These are phyloP conservation scores for Echeveria elegans DNA, from an alignment of 164 flowering plant genomes.

Conservation along the genomic window DNA sequence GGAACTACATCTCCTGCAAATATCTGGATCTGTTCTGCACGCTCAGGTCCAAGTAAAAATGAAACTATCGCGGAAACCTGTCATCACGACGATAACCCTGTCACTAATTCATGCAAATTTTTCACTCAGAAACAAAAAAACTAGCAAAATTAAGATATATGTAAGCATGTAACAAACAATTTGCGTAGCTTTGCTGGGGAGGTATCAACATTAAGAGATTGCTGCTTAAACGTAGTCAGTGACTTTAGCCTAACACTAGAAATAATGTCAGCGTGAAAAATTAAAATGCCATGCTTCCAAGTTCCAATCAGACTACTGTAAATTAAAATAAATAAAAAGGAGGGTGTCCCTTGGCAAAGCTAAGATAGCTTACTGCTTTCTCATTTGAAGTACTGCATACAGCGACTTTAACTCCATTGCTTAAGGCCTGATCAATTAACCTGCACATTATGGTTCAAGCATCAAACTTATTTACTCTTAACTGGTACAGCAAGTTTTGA, in stretches of 20 bases:
- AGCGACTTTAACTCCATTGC: constrained; percentile 75
- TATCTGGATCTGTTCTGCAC: constrained; percentile 75
- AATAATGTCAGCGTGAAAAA: neutral
- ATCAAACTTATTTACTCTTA: no score
- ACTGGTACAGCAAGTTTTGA: no score
- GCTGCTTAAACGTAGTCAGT: no score
- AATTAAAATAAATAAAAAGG: no score
- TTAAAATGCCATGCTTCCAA: neutral
- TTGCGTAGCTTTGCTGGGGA: no score
- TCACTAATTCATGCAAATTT: no score
- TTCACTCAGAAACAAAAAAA: no score
- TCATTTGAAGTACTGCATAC: constrained; percentile 98
- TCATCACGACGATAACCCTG: no score
- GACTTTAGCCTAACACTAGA: no score
- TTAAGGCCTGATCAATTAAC: constrained; percentile 86
- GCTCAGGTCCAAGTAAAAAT: constrained; percentile 71
- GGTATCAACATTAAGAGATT: no score
- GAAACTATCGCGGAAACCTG: constrained; percentile 87
- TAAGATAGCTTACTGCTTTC: constrained; percentile 79
- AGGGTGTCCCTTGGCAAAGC: constrained; percentile 3
- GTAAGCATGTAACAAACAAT: neutral
- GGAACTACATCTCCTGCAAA: constrained; percentile 62
- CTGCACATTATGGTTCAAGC: constrained; percentile 29
- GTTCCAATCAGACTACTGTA: no score
- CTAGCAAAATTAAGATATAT: neutral